phyloP scores from a whole-genome alignment of 2,329 filamentous ascomycete genomes.

The Diplodia mutila region DNA sequence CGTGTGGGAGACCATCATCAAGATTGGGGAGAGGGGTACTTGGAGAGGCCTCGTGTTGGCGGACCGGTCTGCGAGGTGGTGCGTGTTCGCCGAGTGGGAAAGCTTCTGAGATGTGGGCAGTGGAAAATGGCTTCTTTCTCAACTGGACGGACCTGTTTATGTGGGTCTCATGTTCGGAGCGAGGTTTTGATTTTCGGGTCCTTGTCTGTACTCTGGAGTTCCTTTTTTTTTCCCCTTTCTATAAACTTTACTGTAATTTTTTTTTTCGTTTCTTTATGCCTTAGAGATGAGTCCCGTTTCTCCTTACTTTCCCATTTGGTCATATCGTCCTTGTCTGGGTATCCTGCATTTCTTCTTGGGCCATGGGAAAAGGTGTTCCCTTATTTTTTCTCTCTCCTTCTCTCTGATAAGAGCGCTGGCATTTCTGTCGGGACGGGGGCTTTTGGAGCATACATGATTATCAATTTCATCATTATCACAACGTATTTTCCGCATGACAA shows the following conservation, averaged over 20 bases:
- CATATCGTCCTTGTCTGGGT: not conserved
- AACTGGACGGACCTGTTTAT: not conserved
- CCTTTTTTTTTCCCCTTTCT: not conserved
- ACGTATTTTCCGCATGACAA: not conserved
- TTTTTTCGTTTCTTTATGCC: not conserved
- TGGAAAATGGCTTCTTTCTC: not conserved
- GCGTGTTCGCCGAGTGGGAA: conserved; percentile 88
- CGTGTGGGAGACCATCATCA: conserved; percentile 88
- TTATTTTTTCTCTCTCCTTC: not conserved
- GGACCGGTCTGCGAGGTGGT: conserved; percentile 83
- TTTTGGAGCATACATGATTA: not conserved
- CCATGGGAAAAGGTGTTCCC: conserved; percentile 12
- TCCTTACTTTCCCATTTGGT: not conserved
- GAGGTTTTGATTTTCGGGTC: not conserved
- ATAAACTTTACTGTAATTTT: conserved; percentile 7
- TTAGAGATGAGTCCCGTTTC: conserved; percentile 8
- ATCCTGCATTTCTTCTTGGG: not conserved
- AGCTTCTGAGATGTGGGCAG: conserved; percentile 53
- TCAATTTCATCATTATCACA: conserved; percentile 6
- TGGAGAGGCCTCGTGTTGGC: conserved; percentile 84
- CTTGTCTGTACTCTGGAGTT: not conserved
- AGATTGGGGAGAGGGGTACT: conserved; percentile 78
- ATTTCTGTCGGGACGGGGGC: not conserved
- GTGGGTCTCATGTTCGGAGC: not conserved
- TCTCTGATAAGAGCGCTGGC: not conserved